Evolutionary conservation across 1,284 basidiomycete species (phyloP), one percentile per base, ranked within the genome.

Genomic region (Vanrija sp.): DNA sequence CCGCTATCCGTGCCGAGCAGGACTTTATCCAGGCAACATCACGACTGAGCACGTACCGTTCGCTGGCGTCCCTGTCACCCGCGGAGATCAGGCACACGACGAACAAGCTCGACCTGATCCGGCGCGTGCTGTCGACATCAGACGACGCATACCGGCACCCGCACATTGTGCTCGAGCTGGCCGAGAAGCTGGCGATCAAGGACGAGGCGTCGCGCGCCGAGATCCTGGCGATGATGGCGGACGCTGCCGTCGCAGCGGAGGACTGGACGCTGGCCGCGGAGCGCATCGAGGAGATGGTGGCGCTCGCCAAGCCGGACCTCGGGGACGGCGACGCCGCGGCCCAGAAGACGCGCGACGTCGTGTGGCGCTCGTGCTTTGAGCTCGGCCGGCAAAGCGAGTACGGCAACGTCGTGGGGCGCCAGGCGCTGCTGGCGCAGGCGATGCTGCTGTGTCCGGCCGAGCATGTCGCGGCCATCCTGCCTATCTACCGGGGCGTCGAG

Each of bases 11-110:
- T 14, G 80, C 79, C 61, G 90, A 96, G 72, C 87, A 86, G 55
- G 87, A 91, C 60, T 96, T 96, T 73, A 95, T 97, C 60, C 91
- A 96, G 78, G 93, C 93, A 1, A 97, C 94, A 0, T 75, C 73
- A 3, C 67, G 71, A 18, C 59, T 75, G 87, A 87, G 52, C 83
- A 89, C 34, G 83, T 97, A 49, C 85, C 46, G 47, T 21, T 85
- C 42, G 87, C 90, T 23, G 90, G 88, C 80, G 12, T 57, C 57
- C 18, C 85, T 96, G 51, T 84, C 90, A 5, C 93, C 93, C 0
- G 84, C 94, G 58, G 91, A 96, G 74, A 91, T 97, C 58, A 86
- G 92, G 9, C 81, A 94, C 39, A 89, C 88, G 26, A 87, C 88
- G 62, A 88, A 95, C 73, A 86, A 87, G 25, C 83, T 97, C 28